Evolutionary conservation across 2,329 filamentous ascomycete species (phyloP), one percentile per base, ranked within the genome.

Genomic region (Xylariaceae sp.): DNA sequence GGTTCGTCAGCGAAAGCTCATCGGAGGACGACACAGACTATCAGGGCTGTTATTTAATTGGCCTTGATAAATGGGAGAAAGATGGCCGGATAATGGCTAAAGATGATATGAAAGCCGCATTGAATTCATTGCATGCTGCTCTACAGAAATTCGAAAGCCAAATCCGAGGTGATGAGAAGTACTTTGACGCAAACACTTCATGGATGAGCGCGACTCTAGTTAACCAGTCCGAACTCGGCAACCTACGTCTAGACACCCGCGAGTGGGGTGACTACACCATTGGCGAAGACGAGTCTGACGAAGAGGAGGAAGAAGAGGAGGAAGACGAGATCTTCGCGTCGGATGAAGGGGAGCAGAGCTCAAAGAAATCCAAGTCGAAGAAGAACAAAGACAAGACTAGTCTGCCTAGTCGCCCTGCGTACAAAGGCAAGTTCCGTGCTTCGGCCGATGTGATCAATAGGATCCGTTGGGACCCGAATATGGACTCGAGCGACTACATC

Each of bases 11-110:
- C 22, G 40, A 51, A 2, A 50, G 50, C 6, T 45, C 48, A 4
- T 50, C 55, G 6, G 52, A 54, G 4, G 57, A 66, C 1, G 60
- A 55, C 45, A 57, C 20, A 22, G 78, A 83, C 48, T 82, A 80
- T 50, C 71, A 80, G 29, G 78, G 79, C 3, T 79, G 71, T 50
- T 85, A 85, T 57, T 69, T 86, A 2, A 70, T 85, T 17, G 82
- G 82, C 0, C 66, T 86, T 11, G 68, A 72, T 10, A 62, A 59
- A 57, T 55, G 54, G 22, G 59, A 63, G 42, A 49, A 50, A 6
- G 50, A 55, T 5, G 43, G 41, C 11, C 42, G 55, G 12, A 43
- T 50, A 2, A 60, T 61, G 47, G 53, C 57, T 2, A 69, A 64
- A 41, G 68, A 76, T 4, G 70, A 76, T 16, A 62, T 69, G 10